phyloP scores from a whole-genome alignment of 768 basidiomycete species.

The Sutorius australiensis region DNA sequence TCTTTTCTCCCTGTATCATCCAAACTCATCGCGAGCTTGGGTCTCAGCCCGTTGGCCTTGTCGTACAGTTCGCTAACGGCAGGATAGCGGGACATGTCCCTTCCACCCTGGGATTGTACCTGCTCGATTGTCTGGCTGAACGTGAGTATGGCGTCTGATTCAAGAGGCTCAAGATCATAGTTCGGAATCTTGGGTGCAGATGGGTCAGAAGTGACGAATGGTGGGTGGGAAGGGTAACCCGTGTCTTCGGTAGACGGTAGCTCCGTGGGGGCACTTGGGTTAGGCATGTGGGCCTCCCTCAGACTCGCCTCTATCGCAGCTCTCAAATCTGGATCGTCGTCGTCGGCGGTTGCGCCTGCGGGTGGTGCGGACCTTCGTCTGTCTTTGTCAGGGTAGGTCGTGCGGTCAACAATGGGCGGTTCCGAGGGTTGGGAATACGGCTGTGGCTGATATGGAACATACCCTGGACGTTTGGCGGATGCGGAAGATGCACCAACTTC shows the following conservation, averaged over 20 bases:
- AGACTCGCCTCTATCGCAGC: conserved; percentile 96
- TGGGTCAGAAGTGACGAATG: conserved; percentile 34
- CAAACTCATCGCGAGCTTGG: conserved; percentile 77
- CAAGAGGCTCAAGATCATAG: conserved; percentile 78
- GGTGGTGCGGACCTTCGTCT: conserved; percentile 19
- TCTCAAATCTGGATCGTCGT: conserved; percentile 87
- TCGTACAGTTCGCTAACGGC: conserved; percentile 83
- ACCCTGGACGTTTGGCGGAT: conserved; percentile 55
- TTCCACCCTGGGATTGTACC: conserved; percentile 70
- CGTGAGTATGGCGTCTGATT: conserved; percentile 82
- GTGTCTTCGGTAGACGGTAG: conserved; percentile 52
- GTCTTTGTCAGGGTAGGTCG: conserved; percentile 36
- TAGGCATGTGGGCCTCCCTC: conserved; percentile 75
- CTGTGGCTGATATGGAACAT: conserved; percentile 56
- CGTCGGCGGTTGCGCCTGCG: conserved; percentile 36
- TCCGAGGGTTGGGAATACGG: conserved; percentile 52
- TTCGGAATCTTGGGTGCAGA: conserved; percentile 56
- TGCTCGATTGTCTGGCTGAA: conserved; percentile 91
- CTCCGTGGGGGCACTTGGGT: conserved; percentile 71
- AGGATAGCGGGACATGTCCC: conserved; percentile 77
- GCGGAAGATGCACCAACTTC: conserved; percentile 56
- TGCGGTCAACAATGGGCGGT: conserved; percentile 62
- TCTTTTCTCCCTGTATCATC: conserved; percentile 87
- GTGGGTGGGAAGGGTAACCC: conserved; percentile 44
- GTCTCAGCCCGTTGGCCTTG: conserved; percentile 71